phyloP scores from a whole-genome alignment of 768 basidiomycete genomes.

The Galerina sulciceps region DNA sequence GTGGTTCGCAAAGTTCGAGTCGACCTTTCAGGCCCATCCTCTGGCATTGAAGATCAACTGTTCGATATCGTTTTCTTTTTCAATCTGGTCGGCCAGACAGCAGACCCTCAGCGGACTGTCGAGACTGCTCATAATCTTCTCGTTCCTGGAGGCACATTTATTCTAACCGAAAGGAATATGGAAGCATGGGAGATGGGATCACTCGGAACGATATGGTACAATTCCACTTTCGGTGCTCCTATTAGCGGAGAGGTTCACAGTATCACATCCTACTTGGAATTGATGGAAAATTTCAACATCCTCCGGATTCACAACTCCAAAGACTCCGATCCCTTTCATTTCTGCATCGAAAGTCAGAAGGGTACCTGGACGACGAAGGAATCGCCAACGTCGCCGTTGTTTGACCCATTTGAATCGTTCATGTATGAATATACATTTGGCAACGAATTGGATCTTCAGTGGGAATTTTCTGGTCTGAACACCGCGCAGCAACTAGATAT shows the following conservation, averaged over 20 bases:
- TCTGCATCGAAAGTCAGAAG: slow-evolving; percentile 15
- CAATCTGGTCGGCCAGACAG: slow-evolving; percentile 10
- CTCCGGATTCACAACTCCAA: slow-evolving; percentile 8
- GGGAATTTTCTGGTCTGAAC: slow-evolving; percentile 17
- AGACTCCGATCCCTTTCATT: slow-evolving; percentile 18
- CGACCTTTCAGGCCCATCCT: background rate
- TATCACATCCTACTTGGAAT: slow-evolving; percentile 3
- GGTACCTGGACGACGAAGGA: background rate
- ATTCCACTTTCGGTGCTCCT: slow-evolving; percentile 7
- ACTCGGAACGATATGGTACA: slow-evolving; percentile 13
- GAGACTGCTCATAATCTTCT: slow-evolving; percentile 8
- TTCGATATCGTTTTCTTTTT: slow-evolving; percentile 14
- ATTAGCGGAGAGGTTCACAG: background rate
- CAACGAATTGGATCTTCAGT: slow-evolving; percentile 22
- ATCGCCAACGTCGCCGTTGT: background rate
- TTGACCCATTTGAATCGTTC: slow-evolving; percentile 10
- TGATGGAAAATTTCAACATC: background rate
- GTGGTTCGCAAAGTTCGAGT: slow-evolving; percentile 7
- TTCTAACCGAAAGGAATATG: slow-evolving; percentile 11
- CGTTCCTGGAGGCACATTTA: slow-evolving; percentile 12
- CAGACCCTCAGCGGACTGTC: slow-evolving; percentile 1
- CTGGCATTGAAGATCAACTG: slow-evolving; percentile 6
- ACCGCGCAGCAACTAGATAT: slow-evolving; percentile 18
- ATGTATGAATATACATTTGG: slow-evolving; percentile 16
- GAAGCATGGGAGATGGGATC: slow-evolving; percentile 9